Percentiles rank a stretch among this genome's conserved stretches.
Conservation (phyloP, 352 stramenopile species). For the Globisporangium radiosum region DNA sequence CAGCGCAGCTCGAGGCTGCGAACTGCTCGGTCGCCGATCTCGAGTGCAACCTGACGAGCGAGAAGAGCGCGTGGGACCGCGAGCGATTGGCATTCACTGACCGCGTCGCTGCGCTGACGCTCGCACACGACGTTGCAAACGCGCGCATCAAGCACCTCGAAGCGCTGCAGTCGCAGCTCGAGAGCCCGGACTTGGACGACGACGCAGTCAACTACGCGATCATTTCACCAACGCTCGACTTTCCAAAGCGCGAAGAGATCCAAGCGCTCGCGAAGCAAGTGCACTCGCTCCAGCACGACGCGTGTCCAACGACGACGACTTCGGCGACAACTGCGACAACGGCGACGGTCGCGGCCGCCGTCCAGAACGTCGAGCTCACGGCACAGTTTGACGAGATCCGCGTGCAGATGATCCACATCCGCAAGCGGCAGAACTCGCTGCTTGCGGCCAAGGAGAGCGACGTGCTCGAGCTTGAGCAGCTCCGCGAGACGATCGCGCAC, state of each 20-base stretch:
- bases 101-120: slow-evolving; percentile 20
- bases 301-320: not conserved
- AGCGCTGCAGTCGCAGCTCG: slow-evolving; percentile 35
- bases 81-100: slow-evolving; percentile 7
- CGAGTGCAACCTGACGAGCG: slow-evolving; percentile 7
- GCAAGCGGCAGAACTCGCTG: slow-evolving; percentile 17
- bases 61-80: slow-evolving; percentile 5
- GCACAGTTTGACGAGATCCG: slow-evolving; percentile 16
- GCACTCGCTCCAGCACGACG: slow-evolving; percentile 7
- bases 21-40: slow-evolving; percentile 8
- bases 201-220: slow-evolving; percentile 38
- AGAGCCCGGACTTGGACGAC: slow-evolving; percentile 19
- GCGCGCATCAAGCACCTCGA: slow-evolving; percentile 25
- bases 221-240: slow-evolving; percentile 38
- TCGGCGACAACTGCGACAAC: not conserved
- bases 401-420: slow-evolving; percentile 17
- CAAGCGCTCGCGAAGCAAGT: slow-evolving; percentile 12
- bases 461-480: slow-evolving; percentile 12
- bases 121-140: slow-evolving; percentile 12
- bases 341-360: not conserved
- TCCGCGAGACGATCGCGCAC: slow-evolving; percentile 14
- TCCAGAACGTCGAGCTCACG: slow-evolving; percentile 2
- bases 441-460: slow-evolving; percentile 14
- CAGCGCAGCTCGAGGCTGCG: slow-evolving; percentile 5
- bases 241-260: slow-evolving; percentile 39